phyloP scores from a whole-genome alignment of 495 filamentous ascomycete species.

The Cudoniella acicularis region DNA sequence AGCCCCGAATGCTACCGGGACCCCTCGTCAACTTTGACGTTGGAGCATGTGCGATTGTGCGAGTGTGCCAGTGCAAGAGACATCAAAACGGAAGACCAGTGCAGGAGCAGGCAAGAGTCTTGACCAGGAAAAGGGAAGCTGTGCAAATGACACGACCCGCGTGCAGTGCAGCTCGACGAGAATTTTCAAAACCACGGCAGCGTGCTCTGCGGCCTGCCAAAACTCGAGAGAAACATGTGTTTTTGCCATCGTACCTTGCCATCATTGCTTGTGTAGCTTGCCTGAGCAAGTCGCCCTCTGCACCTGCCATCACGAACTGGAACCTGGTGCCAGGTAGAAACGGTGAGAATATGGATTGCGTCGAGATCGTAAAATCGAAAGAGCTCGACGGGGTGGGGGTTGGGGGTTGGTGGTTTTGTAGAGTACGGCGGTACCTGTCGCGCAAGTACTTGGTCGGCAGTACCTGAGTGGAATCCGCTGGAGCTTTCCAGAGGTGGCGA shows the following conservation, averaged over 20 bases:
- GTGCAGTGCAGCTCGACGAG: neutral
- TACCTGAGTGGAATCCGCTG: neutral
- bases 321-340: conserved; percentile 1
- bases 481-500: neutral
- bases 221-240: neutral
- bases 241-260: conserved; percentile 42
- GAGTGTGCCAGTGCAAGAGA: neutral
- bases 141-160: neutral
- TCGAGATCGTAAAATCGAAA: neutral
- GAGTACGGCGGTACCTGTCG: neutral
- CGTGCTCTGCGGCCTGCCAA: neutral
- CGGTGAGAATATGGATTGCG: neutral
- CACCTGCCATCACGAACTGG: conserved; percentile 22
- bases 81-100: neutral
- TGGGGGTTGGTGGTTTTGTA: neutral
- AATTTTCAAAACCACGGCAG: neutral
- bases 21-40: conserved; percentile 28
- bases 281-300: conserved; percentile 42
- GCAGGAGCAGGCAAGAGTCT: neutral
- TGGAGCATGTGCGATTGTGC: conserved; percentile 8
- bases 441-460: neutral
- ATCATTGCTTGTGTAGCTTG: conserved; percentile 56
- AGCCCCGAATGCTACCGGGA: conserved; percentile 18
- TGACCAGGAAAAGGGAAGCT: neutral
- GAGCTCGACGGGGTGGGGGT: neutral